Percentiles rank a stretch among this genome's conserved stretches.
These are phyloP conservation scores for Nissolia schottii DNA, from an alignment of 306 rosid species.

Conservation along the genomic window DNA sequence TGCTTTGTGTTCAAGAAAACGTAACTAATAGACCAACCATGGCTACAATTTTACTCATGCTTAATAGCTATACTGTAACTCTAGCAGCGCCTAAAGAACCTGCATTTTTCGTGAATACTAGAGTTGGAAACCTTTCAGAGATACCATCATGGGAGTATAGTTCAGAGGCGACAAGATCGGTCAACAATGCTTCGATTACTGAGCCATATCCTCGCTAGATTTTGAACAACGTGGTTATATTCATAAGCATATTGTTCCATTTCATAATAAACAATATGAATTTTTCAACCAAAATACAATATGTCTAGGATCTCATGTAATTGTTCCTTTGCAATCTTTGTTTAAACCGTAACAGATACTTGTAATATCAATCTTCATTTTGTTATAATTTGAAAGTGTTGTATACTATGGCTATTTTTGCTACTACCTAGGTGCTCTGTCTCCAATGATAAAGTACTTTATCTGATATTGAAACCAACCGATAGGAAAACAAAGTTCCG, in stretches of 20 bases:
- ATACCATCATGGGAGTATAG: not conserved
- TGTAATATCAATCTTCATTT: too few species aligned
- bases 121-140: not conserved
- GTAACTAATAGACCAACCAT: conserved; percentile 1
- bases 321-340: not conserved
- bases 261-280: not conserved
- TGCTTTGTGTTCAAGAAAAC: conserved; percentile 14
- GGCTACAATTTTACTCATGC: conserved; percentile 7
- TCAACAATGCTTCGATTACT: not conserved
- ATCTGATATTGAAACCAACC: not conserved
- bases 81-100: not conserved
- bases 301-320: not conserved
- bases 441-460: too few species aligned
- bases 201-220: not conserved
- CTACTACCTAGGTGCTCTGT: not conserved
- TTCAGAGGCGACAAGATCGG: not conserved
- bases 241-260: not conserved
- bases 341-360: not conserved
- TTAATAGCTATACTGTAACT: not conserved
- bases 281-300: not conserved
- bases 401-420: not conserved
- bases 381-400: not conserved
- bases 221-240: not conserved
- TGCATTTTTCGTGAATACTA: not conserved
- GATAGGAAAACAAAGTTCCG: conserved; percentile 26